phyloP scores from a whole-genome alignment of 1,284 basidiomycete species.

The Cutaneotrichosporon sp. region DNA sequence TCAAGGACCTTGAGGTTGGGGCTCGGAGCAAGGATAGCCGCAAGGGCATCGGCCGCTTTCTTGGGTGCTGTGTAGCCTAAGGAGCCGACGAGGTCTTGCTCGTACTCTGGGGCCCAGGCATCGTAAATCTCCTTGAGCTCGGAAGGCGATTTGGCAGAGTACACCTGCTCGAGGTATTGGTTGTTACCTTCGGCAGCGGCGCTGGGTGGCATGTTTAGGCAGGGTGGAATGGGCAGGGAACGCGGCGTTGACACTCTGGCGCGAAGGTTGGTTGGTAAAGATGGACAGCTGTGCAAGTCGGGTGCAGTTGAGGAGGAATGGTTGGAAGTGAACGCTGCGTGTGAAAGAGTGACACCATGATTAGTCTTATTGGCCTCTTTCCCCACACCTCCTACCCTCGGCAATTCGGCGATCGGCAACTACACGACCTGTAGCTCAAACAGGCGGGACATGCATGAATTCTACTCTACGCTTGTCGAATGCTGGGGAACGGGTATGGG shows the following conservation, averaged over 20 bases:
- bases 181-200: constrained; percentile 19
- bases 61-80: constrained; percentile 12
- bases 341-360: too few species aligned
- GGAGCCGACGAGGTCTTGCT: constrained; percentile 14
- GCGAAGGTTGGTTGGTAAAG: too few species aligned
- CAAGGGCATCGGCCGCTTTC: constrained; percentile 1
- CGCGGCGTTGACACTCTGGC: too few species aligned
- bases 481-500: background rate
- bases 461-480: background rate
- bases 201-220: too few species aligned
- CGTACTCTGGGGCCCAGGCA: constrained; percentile 44
- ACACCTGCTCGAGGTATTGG: constrained; percentile 9
- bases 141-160: constrained; percentile 1
- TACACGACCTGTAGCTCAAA: background rate
- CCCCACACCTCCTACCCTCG: too few species aligned
- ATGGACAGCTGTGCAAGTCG: too few species aligned
- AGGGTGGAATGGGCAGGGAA: too few species aligned
- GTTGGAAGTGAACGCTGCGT: too few species aligned
- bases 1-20: constrained; percentile 11
- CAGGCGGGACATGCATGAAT: background rate
- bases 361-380: too few species aligned
- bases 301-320: too few species aligned
- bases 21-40: background rate
- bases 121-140: constrained; percentile 10
- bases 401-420: too few species aligned